These are phyloP conservation scores for Tetrapisispora namnaoensis DNA, from an alignment of 805 yeast species.

Conservation along the genomic window DNA sequence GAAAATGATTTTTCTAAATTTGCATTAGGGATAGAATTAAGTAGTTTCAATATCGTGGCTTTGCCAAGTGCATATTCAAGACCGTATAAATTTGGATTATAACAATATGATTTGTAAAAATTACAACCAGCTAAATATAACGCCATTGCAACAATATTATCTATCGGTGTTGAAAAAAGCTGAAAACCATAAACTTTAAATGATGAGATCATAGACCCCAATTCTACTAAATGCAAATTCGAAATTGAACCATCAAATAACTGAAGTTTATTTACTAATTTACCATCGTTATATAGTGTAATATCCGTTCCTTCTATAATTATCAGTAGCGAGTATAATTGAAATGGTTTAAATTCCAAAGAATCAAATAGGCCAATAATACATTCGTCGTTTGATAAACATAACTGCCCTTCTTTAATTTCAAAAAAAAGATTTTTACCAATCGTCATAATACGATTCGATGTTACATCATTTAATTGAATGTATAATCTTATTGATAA, in stretches of 20 bases:
- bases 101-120: constrained; percentile 4
- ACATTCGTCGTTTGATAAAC: constrained; percentile 24
- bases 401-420: constrained; percentile 20
- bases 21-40: background rate
- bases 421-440: constrained; percentile 20
- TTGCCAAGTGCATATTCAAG: constrained; percentile 3
- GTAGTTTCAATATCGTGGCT: constrained; percentile 6
- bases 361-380: constrained; percentile 22
- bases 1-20: background rate
- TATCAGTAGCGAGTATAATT: constrained; percentile 14
- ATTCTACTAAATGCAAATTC: constrained; percentile 12
- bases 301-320: constrained; percentile 7
- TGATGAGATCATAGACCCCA: constrained; percentile 29
- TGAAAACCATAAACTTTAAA: constrained; percentile 19
- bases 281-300: constrained; percentile 19
- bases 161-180: constrained; percentile 7
- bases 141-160: constrained; percentile 8
- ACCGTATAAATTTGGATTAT: constrained; percentile 1
- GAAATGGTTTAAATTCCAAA: constrained; percentile 17
- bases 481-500: constrained; percentile 25
- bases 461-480: constrained; percentile 20
- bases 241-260: constrained; percentile 10
- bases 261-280: constrained; percentile 12
- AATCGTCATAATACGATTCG: constrained; percentile 24
- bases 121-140: constrained; percentile 6